phyloP scores from a whole-genome alignment of 306 rosid species.

The Aeschynomene evenia region DNA sequence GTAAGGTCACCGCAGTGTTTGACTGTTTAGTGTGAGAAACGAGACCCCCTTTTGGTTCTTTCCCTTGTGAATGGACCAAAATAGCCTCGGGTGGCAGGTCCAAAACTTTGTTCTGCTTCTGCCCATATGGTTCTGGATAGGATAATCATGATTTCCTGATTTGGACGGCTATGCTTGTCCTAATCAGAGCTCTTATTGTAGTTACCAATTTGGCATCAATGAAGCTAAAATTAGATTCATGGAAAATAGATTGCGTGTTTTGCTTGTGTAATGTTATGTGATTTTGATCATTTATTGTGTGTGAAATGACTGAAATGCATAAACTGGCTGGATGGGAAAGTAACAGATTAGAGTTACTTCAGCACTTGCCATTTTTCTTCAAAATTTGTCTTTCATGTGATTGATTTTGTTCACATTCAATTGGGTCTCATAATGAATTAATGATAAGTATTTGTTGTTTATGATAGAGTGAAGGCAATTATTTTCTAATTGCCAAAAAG shows the following conservation, averaged over 20 bases:
- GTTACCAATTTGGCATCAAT: neutral
- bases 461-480: slow-evolving; percentile 2
- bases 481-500: slow-evolving; percentile 13
- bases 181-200: neutral
- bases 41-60: neutral
- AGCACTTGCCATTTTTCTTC: neutral
- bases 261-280: neutral
- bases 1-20: slow-evolving; percentile 48
- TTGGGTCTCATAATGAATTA: neutral
- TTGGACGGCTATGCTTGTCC: slow-evolving; percentile 37
- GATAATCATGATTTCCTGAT: slow-evolving; percentile 26
- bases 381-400: slow-evolving; percentile 10
- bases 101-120: slow-evolving; percentile 28
- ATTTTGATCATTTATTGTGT: neutral
- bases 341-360: neutral
- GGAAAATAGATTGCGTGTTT: neutral
- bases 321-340: neutral
- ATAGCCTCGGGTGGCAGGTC: slow-evolving; percentile 33
- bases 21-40: slow-evolving; percentile 40
- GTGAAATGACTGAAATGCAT: slow-evolving; percentile 34
- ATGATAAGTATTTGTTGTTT: neutral
- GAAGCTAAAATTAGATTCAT: neutral
- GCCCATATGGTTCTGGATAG: slow-evolving; percentile 12
- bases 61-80: slow-evolving; percentile 32
- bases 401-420: neutral